Base-by-base conservation (phyloP, 306 rosid species). In the Rubus idaeus region DNA sequence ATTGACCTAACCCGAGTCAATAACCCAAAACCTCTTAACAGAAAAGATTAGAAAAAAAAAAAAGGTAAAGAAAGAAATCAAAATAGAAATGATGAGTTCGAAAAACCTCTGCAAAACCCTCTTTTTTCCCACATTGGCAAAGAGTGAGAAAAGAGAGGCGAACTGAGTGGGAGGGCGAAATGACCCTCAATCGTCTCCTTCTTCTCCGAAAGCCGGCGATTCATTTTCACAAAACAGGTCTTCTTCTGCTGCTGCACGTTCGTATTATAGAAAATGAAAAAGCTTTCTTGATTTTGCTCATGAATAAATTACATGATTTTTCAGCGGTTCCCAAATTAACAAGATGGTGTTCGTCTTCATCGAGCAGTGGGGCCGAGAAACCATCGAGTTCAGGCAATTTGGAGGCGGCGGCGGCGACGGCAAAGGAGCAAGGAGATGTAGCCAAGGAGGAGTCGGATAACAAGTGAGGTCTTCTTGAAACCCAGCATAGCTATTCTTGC, bases 101-200 rank as follows among this genome's bases (percentile, higher is more conserved):
- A 9, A 70, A 79, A 79, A 65, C 78, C 83, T 30, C 74, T 23
- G 30, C 63, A 63, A 73, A 73, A 53, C 77, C 77, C 73, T 26
- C 44, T 7, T 44, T 12, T 0, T 14, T 41, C 58, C 18, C 45
- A 18, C 12, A 14, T 3, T 41, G 3, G 60, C 3, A 30, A 0
- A 35, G 45, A 10, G 64, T 20, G 64, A 23, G 39, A 58, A 20
- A 9, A 45, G 14, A 57, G 41, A 35, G 70, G 5, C 23, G 30
- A 40, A 20, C 49, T 45, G 9, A n/a, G 40, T 16, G 47, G 13
- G 40, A n/a, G 10, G 46, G 61, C 23, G 18, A 23, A 44, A 79
- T 79, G 78, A 56, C 52, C 56, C 78, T 66, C 42, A 44, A 58
- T 73, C 78, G 74, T 35, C 75, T 56, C 51, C 78, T 56, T 44